Evolutionary conservation across 192 early-diverging fungal species (phyloP).

Genomic region (Thoreauomyces humboldtii): DNA sequence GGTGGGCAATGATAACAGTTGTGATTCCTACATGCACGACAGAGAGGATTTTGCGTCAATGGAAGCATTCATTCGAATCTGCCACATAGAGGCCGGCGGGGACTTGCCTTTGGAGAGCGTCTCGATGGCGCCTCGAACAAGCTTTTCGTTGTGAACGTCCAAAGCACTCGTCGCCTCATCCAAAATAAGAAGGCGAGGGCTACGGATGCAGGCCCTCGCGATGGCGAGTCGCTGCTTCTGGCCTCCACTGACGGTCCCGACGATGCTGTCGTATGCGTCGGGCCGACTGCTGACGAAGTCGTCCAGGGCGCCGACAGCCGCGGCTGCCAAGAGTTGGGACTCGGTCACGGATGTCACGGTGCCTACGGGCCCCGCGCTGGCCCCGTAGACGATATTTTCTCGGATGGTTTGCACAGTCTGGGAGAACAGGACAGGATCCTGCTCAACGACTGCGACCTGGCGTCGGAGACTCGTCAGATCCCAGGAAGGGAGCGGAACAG

Average conservation of each 20-base stretch:
- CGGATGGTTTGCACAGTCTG: constrained; percentile 68
- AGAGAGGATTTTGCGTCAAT: too few species aligned
- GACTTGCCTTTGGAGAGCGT: constrained; percentile 30
- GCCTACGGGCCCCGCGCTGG: constrained; percentile 34
- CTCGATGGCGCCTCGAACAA: constrained; percentile 40
- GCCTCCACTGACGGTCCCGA: constrained; percentile 45
- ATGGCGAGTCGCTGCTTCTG: constrained; percentile 66
- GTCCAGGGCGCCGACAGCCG: constrained; percentile 61
- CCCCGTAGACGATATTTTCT: constrained; percentile 74
- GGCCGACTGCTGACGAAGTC: constrained; percentile 66
- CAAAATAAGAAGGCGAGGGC: constrained; percentile 57
- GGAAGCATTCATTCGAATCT: too few species aligned
- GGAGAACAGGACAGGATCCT: constrained; percentile 89
- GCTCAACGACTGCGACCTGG: constrained; percentile 80
- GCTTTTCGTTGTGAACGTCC: constrained; percentile 61
- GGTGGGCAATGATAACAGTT: constrained; percentile 83
- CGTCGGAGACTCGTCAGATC: constrained; percentile 69
- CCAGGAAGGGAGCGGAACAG: constrained; percentile 28
- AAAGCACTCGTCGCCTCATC: constrained; percentile 43
- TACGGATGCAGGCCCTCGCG: constrained; percentile 78
- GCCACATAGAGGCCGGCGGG: too few species aligned
- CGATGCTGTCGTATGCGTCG: constrained; percentile 61
- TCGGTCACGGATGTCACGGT: constrained; percentile 51
- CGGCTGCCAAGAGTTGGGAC: constrained; percentile 56
- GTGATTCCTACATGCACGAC: constrained; percentile 68